Evolutionary conservation across 2,329 filamentous ascomycete species (phyloP), one percentile per base, ranked within the genome.

Genomic region (Cordyceps sp.): DNA sequence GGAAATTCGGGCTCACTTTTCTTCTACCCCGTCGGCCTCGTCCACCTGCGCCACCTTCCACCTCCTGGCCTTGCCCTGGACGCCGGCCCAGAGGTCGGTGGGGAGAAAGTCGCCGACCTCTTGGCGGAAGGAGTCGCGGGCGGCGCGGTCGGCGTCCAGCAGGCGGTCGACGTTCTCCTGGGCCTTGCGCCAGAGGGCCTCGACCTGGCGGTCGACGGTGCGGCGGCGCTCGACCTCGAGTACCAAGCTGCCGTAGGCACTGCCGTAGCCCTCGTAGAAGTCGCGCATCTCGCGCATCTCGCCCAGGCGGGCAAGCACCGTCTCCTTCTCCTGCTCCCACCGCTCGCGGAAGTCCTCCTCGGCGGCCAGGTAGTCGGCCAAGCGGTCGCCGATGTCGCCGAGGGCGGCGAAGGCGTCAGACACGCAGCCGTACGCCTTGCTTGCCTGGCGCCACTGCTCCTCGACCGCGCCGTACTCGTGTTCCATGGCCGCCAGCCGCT

Each of bases 91-190:
- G 16, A 94, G 71, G 50, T 94, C 85, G 0, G 78, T 76, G 0
- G 90, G 90, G 10, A 98, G 56, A 48, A 75, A 93, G 40, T 92
- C 83, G 7, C 85, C 86, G 10, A 90, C 77, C 27, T 93, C 79
- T 19, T 76, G 64, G 22, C 80, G 69, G 51, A 98, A 96, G 1
- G 68, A 61, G 39, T 92, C 79, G 24, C 90, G 66, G 39, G 84
- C 74, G 26, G 62, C 63, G 34, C 70, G 61, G 50, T 98, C 90
- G 10, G 72, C 63, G 10, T 81, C 69, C 38, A 80, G 73, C 9
- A 96, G 60, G 47, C 72, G 74, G 36, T 86, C 75, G 8, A 94
- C 66, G 42, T 77, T 78, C 36, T 78, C 73, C 48, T 76, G 73
- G 1, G 88, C 82, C 44, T 86, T 85, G 37, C 70, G 71, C 46